These are phyloP conservation scores for Tilletia horrida DNA, from an alignment of 1,284 basidiomycete genomes.

Conservation along the genomic window DNA sequence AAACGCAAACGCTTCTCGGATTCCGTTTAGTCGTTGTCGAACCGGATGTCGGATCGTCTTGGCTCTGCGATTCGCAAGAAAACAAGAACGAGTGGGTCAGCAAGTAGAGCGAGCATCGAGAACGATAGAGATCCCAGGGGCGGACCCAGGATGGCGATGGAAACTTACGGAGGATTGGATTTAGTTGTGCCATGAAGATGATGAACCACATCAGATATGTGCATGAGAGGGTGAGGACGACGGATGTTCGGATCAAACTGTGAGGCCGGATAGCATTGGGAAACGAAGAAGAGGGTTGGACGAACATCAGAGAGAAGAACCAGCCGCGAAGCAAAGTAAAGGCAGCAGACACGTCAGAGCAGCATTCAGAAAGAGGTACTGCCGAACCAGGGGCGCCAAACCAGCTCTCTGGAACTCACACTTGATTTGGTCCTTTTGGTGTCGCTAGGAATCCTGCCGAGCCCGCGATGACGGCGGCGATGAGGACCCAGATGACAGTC, in stretches of 20 bases:
- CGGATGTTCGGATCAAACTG: conserved; percentile 51
- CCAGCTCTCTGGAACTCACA: no score
- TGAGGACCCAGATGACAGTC: conserved; percentile 48
- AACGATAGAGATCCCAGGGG: no score
- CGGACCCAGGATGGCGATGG: background rate
- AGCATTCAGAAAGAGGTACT: no score
- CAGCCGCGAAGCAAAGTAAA: no score
- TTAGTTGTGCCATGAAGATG: conserved; percentile 53
- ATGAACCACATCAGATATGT: conserved; percentile 55
- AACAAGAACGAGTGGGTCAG: background rate
- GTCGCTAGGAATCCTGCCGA: conserved; percentile 41
- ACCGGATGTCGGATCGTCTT: conserved; percentile 45
- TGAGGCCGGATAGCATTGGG: background rate
- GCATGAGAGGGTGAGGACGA: conserved; percentile 45
- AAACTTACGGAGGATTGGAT: conserved; percentile 53
- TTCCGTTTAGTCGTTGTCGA: conserved; percentile 21
- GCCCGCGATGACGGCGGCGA: conserved; percentile 37
- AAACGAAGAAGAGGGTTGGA: no score
- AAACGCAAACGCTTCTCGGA: no score
- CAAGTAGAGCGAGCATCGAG: no score
- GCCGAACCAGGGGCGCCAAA: no score
- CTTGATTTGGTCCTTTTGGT: conserved; percentile 53
- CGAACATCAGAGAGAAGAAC: no score
- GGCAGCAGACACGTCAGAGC: no score
- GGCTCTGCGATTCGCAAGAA: conserved; percentile 31